Conservation (phyloP, 2,329 filamentous ascomycete genomes). For the Ceratocystis albifundus region DNA sequence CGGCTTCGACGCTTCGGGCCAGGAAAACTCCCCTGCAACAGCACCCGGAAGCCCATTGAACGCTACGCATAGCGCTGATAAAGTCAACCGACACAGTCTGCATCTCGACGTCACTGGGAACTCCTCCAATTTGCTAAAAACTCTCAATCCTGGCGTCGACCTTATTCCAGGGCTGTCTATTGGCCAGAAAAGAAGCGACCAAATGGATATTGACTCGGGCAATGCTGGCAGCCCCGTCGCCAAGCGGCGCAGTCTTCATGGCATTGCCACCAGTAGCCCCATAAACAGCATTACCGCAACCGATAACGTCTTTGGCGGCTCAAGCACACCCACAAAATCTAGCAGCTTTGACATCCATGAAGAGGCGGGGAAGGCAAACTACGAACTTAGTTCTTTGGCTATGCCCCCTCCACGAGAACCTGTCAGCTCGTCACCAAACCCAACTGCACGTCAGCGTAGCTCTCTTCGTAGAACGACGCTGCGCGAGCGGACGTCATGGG, state of each 20-base stretch:
- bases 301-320: slow-evolving; percentile 59
- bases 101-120: slow-evolving; percentile 32
- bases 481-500: slow-evolving; percentile 56
- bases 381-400: slow-evolving; percentile 39
- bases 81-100: slow-evolving; percentile 42
- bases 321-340: slow-evolving; percentile 15
- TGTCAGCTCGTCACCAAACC: slow-evolving; percentile 34
- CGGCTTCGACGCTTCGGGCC: slow-evolving; percentile 27
- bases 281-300: slow-evolving; percentile 31
- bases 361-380: slow-evolving; percentile 35
- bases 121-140: slow-evolving; percentile 7
- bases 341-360: slow-evolving; percentile 30
- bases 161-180: slow-evolving; percentile 20
- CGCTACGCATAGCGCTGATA: slow-evolving; percentile 38
- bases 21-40: slow-evolving; percentile 33
- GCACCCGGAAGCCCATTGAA: slow-evolving; percentile 31
- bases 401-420: slow-evolving; percentile 33
- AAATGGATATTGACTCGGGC: slow-evolving; percentile 77
- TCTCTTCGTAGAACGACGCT: slow-evolving; percentile 78
- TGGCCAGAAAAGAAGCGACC: slow-evolving; percentile 62
- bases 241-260: slow-evolving; percentile 80
- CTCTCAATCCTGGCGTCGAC: slow-evolving; percentile 15
- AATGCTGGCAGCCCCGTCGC: slow-evolving; percentile 75
- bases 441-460: slow-evolving; percentile 56
- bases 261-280: slow-evolving; percentile 38